phyloP scores from a whole-genome alignment of 148 eudicot species.

The Dysphania ambrosioides region DNA sequence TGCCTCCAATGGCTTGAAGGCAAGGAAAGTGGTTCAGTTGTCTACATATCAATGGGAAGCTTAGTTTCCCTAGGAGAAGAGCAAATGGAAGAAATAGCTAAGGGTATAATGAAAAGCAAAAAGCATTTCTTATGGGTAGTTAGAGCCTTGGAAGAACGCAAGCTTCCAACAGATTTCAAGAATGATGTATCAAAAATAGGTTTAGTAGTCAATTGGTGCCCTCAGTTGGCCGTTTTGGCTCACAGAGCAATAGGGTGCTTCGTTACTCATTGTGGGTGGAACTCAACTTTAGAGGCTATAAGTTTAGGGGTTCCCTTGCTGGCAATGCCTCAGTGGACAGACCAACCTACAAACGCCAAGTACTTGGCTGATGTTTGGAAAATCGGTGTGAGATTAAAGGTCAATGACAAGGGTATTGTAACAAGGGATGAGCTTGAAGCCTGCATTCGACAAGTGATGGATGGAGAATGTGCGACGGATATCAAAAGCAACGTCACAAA shows the following conservation, averaged over 20 bases:
- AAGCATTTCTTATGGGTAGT: too few relatives aligned
- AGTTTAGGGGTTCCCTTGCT: constrained; percentile 49
- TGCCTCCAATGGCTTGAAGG: constrained; percentile 50
- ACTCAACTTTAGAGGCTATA: constrained; percentile 55
- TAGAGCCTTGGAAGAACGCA: constrained; percentile 39
- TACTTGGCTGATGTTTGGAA: constrained; percentile 41
- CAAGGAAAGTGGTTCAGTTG: constrained; percentile 31
- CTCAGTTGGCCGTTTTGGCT: constrained; percentile 38
- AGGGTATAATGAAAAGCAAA: constrained; percentile 28
- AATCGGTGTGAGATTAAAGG: constrained; percentile 34
- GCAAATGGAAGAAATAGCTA: constrained; percentile 53
- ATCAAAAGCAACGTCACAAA: constrained; percentile 30
- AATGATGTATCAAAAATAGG: constrained; percentile 29
- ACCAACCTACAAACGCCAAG: constrained; percentile 50
- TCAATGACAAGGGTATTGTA: constrained; percentile 31
- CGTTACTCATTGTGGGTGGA: constrained; percentile 56
- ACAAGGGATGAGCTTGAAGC: constrained; percentile 28
- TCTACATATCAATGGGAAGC: constrained; percentile 65
- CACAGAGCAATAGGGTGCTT: constrained; percentile 43
- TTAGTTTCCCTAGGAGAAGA: constrained; percentile 32
- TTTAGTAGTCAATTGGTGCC: constrained; percentile 46
- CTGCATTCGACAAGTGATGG: constrained; percentile 39
- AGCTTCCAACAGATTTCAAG: constrained; percentile 32
- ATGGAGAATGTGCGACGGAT: constrained; percentile 31
- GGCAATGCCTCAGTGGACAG: constrained; percentile 47